Evolutionary conservation across 2,329 filamentous ascomycete species (phyloP).

Genomic region (Cytospora piceicola): DNA sequence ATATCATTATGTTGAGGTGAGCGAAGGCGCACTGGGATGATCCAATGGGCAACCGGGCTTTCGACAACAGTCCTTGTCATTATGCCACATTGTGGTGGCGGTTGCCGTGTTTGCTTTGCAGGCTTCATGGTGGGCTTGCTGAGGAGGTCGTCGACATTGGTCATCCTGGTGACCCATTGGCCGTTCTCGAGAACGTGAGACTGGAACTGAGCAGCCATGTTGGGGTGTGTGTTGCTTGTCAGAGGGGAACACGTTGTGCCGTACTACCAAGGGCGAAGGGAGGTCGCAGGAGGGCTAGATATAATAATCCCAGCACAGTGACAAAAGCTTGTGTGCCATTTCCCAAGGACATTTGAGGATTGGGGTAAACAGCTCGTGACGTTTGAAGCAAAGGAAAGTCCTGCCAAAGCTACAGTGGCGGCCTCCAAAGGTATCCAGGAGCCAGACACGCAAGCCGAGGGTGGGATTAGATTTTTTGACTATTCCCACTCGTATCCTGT

Average conservation of each 20-base stretch:
- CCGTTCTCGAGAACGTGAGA: slow-evolving; percentile 58
- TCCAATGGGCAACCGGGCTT: slow-evolving; percentile 75
- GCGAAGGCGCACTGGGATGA: slow-evolving; percentile 79
- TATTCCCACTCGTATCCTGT: background rate
- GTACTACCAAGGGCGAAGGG: slow-evolving; percentile 21
- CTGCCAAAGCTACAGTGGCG: slow-evolving; percentile 14
- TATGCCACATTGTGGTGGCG: slow-evolving; percentile 66
- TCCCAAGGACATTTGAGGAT: slow-evolving; percentile 17
- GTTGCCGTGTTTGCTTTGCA: slow-evolving; percentile 38
- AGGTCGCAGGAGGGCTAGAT: slow-evolving; percentile 22
- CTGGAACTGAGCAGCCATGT: slow-evolving; percentile 60
- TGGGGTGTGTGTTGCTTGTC: slow-evolving; percentile 18
- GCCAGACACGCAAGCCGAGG: slow-evolving; percentile 11
- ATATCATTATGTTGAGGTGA: slow-evolving; percentile 75
- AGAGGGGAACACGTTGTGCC: slow-evolving; percentile 17
- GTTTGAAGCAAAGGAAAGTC: slow-evolving; percentile 8
- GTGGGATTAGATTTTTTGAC: background rate
- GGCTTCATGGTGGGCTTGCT: slow-evolving; percentile 42
- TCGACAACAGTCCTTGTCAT: slow-evolving; percentile 78
- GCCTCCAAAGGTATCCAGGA: slow-evolving; percentile 1
- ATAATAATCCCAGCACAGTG: slow-evolving; percentile 13
- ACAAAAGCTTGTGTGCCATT: slow-evolving; percentile 19
- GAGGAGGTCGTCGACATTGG: slow-evolving; percentile 50
- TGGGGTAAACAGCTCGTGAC: slow-evolving; percentile 19
- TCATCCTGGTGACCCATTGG: slow-evolving; percentile 60